Base-by-base conservation (phyloP, 2,329 filamentous ascomycete genomes). In the Drechslerella stenobrocha region DNA sequence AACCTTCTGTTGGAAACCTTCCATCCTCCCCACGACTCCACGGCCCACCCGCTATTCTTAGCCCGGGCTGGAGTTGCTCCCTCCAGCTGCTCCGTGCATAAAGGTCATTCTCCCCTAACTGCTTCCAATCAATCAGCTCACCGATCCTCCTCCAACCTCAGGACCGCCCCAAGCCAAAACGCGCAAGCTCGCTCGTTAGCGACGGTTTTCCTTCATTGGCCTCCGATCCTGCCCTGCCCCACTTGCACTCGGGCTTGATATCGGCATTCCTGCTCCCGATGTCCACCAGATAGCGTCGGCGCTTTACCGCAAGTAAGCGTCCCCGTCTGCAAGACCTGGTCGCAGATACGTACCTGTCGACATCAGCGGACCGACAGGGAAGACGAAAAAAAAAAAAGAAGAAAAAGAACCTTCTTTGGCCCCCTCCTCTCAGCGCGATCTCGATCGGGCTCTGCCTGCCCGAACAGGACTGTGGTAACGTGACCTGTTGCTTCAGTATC, bases 151-250 rank as follows among this genome's bases (percentile, higher is more conserved):
- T 15, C 34, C 34, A 13, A 37, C 34, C 11, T 37, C 34, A 37
- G n/a, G n/a, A n/a, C n/a, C n/a, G 22, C 22, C 37, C 37, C 22
- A 42, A 18, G 15, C 37, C 37, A 18, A 42, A 42, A 42, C 18
- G 37, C 37, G 37, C 37, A 42, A 20, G 9, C 22, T 42, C 37
- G 2, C 22, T 42, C 37, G 2, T 42, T 42, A 20, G 37, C 37
- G 37, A 42, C 37, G 15, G 37, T n/a, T 42, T 20, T 20, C 7
- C 22, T 42, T 42, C 37, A 42, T 42, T 42, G 37, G 37, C 37
- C 15, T 20, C 13, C 18, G 37, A 18, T 20, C 22, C 37, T 20
- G 37, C 37, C 37, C 13, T 5, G 7, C 37, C 37, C 37, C 37
- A 42, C 37, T 37, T 37, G 8, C 28, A 30, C 11, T 30, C 11